Conservation (phyloP, 345 rosid species). For the Sisymbrium altissimum region DNA sequence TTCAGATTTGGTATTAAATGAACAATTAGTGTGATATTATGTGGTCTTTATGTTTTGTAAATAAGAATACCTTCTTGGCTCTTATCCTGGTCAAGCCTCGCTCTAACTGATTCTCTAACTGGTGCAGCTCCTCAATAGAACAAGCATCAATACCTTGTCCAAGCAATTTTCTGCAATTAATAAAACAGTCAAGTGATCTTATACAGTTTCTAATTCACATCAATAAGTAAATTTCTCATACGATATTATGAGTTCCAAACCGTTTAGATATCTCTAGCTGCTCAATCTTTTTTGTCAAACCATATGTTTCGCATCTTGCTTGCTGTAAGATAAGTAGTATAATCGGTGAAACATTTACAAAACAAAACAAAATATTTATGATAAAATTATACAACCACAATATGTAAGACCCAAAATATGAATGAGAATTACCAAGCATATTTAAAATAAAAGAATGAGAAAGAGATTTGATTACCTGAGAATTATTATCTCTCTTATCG, state of each 20-base stretch:
- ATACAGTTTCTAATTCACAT: background rate
- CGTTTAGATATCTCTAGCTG: slow-evolving; percentile 59
- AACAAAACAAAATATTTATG: background rate
- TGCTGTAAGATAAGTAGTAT: slow-evolving; percentile 34
- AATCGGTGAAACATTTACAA: background rate
- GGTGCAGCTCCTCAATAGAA: slow-evolving; percentile 60
- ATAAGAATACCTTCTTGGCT: slow-evolving; percentile 64
- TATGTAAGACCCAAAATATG: background rate
- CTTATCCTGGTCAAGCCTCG: slow-evolving; percentile 68
- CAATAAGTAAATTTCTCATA: background rate
- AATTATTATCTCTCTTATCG: slow-evolving; percentile 30
- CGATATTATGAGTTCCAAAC: slow-evolving; percentile 25
- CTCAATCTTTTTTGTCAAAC: slow-evolving; percentile 60
- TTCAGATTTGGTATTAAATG: background rate
- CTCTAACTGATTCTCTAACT: slow-evolving; percentile 70
- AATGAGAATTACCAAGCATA: background rate
- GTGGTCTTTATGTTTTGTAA: background rate
- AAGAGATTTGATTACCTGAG: slow-evolving; percentile 41
- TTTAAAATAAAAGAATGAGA: background rate
- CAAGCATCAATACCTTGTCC: slow-evolving; percentile 70
- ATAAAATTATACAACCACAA: background rate
- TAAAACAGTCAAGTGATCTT: background rate
- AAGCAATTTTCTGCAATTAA: slow-evolving; percentile 49
- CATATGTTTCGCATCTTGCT: slow-evolving; percentile 37
- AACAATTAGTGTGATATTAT: slow-evolving; percentile 36